phyloP scores from a whole-genome alignment of 257 asterid genomes.

The Avicennia marina region DNA sequence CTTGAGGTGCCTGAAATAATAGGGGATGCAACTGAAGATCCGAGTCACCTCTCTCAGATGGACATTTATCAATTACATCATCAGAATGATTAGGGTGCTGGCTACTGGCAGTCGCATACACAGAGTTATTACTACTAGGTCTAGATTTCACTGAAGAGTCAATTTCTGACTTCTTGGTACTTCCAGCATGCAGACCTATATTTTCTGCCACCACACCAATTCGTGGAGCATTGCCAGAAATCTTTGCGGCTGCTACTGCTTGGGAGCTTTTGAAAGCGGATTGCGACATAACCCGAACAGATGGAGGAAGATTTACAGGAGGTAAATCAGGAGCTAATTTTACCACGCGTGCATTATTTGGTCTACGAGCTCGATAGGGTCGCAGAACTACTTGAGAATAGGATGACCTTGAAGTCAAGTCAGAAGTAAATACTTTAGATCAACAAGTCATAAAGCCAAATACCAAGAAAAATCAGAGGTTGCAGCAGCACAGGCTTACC shows the following conservation, averaged over 20 bases:
- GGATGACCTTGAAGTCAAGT: constrained; percentile 41
- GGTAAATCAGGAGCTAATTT: constrained; percentile 92
- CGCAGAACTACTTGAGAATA: constrained; percentile 38
- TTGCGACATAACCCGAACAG: constrained; percentile 90
- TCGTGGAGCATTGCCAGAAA: constrained; percentile 25
- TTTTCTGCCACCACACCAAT: constrained; percentile 21
- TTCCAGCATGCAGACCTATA: constrained; percentile 23
- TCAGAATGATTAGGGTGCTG: constrained; percentile 39
- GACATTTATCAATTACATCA: constrained; percentile 22
- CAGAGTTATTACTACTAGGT: constrained; percentile 19
- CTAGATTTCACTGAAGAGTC: constrained; percentile 30
- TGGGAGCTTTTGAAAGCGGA: constrained; percentile 70
- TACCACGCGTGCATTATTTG: constrained; percentile 58
- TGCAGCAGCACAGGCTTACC: constrained; percentile 31
- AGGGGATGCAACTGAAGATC: constrained; percentile 97
- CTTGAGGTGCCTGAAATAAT: constrained; percentile 69
- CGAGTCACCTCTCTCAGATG: constrained; percentile 41
- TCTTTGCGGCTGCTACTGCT: constrained; percentile 27
- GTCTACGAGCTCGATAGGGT: constrained; percentile 67
- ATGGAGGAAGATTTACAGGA: constrained; percentile 96
- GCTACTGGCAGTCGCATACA: constrained; percentile 19
- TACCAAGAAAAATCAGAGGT: constrained; percentile 13
- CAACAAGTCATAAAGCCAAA: constrained; percentile 13
- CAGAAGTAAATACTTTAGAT: constrained; percentile 21
- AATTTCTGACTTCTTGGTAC: constrained; percentile 21